Evolutionary conservation across 495 filamentous ascomycete genomes (phyloP), one percentile per base, ranked within the genome.

Genomic region (Podospora pseudopauciseta): DNA sequence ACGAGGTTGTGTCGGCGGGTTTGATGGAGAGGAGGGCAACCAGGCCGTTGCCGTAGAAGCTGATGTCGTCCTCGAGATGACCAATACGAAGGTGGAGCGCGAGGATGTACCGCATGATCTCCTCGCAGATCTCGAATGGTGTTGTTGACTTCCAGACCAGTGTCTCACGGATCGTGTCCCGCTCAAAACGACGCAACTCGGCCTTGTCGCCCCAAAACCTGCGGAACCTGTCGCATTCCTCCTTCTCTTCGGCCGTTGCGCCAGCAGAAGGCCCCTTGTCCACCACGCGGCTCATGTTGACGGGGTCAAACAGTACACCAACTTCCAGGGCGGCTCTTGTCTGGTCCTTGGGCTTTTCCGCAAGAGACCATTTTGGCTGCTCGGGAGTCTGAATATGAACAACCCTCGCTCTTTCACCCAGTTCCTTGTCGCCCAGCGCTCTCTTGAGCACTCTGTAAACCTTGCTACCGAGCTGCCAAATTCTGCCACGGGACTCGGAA

Each of bases 211-310:
- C 90, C 90, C 90, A 93, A 74, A 93, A 92, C 32, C 84, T 80
- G n/a, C 88, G 87, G 68, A 90, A 93, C 27, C 79, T 80, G 7
- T 86, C 85, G 39, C 90, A 86, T 70, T 87, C 85, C 65, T 86
- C 85, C 75, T 88, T 92, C 60, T 92, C 84, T 75, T 97, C 92
- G 4, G 92, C 60, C 34, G 63, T 76, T n/a, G 73, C 62, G 15
- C 75, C 75, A 3, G 74, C 92, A 0, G 88, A 75, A 2, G 95
- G 95, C 2, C 95, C 95, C 73, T 92, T 89, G 72, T 99, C 95
- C 57, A 97, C 89, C 23, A 86, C 81, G 23, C 93, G 88, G 58
- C 84, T 79, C 64, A 88, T 86, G 71, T 93, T 90, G 11, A 84
- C 81, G 2, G 90, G 82, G 74, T 97, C 83, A 39, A 96, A 85